These are phyloP conservation scores for Hemisphaericaspora subhashii DNA, from an alignment of 1,139 yeast genomes.

Conservation along the genomic window DNA sequence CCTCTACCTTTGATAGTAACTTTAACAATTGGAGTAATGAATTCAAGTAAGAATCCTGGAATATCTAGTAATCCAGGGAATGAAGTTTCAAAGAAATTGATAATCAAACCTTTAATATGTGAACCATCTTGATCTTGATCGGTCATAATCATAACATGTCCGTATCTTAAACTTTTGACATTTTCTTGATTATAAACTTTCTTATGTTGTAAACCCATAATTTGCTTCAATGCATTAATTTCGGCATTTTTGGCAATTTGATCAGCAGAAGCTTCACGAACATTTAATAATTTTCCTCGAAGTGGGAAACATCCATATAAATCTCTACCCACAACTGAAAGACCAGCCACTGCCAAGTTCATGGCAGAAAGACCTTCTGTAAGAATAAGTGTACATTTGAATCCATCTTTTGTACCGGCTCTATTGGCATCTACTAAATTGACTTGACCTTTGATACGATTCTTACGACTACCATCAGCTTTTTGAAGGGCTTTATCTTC, in stretches of 20 bases:
- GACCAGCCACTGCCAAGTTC: slow-evolving; percentile 89
- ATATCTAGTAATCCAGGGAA: slow-evolving; percentile 91
- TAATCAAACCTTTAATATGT: slow-evolving; percentile 94
- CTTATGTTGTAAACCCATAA: slow-evolving; percentile 93
- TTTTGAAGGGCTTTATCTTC: slow-evolving; percentile 87
- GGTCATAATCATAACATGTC: slow-evolving; percentile 98
- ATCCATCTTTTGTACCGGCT: slow-evolving; percentile 94
- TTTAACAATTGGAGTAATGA: slow-evolving; percentile 95
- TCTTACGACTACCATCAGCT: slow-evolving; percentile 86
- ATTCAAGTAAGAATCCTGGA: slow-evolving; percentile 91
- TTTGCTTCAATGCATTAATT: slow-evolving; percentile 92
- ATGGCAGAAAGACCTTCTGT: slow-evolving; percentile 99
- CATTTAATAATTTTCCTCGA: slow-evolving; percentile 92
- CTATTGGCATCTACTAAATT: slow-evolving; percentile 94
- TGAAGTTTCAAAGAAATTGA: slow-evolving; percentile 88
- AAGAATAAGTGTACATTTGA: slow-evolving; percentile 85
- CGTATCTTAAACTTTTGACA: slow-evolving; percentile 79
- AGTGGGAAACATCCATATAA: slow-evolving; percentile 94
- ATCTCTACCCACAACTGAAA: slow-evolving; percentile 94
- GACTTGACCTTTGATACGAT: slow-evolving; percentile 84
- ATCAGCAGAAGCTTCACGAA: slow-evolving; percentile 93
- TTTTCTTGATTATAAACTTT: slow-evolving; percentile 67
- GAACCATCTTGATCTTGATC: slow-evolving; percentile 99
- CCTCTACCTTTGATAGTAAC: slow-evolving; percentile 76
- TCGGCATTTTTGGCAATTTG: slow-evolving; percentile 91